Percentiles rank a stretch among this genome's conserved stretches.
These are phyloP conservation scores for Linum usitatissimum DNA, from an alignment of 345 rosid species.

Conservation along the genomic window DNA sequence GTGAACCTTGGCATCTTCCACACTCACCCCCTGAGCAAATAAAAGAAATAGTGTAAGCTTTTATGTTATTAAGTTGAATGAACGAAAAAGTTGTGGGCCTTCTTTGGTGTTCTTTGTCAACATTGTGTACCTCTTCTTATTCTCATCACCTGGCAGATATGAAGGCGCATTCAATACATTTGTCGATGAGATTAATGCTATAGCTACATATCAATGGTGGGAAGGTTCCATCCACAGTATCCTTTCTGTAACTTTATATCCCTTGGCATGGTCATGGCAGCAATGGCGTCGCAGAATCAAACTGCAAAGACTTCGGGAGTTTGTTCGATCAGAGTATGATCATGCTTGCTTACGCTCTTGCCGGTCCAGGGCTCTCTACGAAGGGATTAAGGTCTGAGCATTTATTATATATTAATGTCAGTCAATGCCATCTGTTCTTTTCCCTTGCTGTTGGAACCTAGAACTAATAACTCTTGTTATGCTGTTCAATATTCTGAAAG, in stretches of 20 bases:
- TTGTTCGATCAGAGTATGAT: constrained; percentile 96
- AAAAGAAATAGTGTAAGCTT: constrained; percentile 87
- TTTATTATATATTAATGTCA: constrained; percentile 4
- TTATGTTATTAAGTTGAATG: background rate
- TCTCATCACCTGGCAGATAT: constrained; percentile 41
- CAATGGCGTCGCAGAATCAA: constrained; percentile 84
- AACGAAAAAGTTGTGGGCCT: background rate
- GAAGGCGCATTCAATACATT: constrained; percentile 91
- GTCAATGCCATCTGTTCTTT: background rate
- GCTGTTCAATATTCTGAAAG: too few species aligned
- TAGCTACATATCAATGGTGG: constrained; percentile 99
- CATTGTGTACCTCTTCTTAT: background rate
- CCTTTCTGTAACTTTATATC: constrained; percentile 69
- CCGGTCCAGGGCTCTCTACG: constrained; percentile 97
- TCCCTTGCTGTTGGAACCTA: too few species aligned
- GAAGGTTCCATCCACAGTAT: constrained; percentile 89
- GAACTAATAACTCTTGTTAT: too few species aligned
- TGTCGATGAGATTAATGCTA: constrained; percentile 91
- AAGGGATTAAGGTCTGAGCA: constrained; percentile 82
- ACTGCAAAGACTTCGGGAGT: constrained; percentile 84
- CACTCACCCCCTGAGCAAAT: constrained; percentile 92
- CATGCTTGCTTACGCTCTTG: constrained; percentile 98
- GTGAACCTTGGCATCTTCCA: constrained; percentile 97
- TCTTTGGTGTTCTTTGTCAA: background rate
- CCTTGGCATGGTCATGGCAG: constrained; percentile 98